Percentiles rank a stretch among this genome's conserved stretches.
phyloP scores from a whole-genome alignment of 1,284 basidiomycete genomes.

The Ustilago loliicola region DNA sequence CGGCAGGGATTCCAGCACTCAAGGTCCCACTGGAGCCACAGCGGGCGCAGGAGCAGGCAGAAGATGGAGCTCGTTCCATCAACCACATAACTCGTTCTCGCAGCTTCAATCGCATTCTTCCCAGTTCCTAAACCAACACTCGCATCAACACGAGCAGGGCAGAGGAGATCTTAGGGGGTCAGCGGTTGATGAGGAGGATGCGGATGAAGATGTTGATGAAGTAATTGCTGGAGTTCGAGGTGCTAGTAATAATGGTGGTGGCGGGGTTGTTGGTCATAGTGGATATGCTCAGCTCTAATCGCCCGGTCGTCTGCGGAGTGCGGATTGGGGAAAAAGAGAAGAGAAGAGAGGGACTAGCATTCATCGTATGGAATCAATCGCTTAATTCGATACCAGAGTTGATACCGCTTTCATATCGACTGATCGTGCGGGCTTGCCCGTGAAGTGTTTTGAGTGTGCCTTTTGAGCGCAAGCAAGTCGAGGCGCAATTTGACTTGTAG shows the following conservation, averaged over 20 bases:
- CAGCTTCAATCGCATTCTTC: slow-evolving; percentile 15
- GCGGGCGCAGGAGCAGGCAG: slow-evolving; percentile 5
- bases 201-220: slow-evolving; percentile 25
- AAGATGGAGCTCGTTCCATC: slow-evolving; percentile 41
- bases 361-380: no score
- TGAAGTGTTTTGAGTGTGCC: no score
- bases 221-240: background rate
- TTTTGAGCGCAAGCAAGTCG: no score
- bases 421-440: no score
- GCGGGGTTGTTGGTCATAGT: background rate
- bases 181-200: slow-evolving; percentile 46
- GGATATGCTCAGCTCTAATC: slow-evolving; percentile 34
- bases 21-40: background rate
- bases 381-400: no score
- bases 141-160: background rate
- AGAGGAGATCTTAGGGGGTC: slow-evolving; percentile 23
- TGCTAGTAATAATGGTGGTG: background rate
- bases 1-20: background rate
- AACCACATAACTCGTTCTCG: slow-evolving; percentile 24
- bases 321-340: no score
- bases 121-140: background rate
- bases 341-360: no score
- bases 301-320: no score
- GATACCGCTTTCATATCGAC: no score
- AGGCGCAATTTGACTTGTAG: no score